Base-by-base conservation (phyloP, 352 stramenopile genomes). In the Phytophthora cactorum region DNA sequence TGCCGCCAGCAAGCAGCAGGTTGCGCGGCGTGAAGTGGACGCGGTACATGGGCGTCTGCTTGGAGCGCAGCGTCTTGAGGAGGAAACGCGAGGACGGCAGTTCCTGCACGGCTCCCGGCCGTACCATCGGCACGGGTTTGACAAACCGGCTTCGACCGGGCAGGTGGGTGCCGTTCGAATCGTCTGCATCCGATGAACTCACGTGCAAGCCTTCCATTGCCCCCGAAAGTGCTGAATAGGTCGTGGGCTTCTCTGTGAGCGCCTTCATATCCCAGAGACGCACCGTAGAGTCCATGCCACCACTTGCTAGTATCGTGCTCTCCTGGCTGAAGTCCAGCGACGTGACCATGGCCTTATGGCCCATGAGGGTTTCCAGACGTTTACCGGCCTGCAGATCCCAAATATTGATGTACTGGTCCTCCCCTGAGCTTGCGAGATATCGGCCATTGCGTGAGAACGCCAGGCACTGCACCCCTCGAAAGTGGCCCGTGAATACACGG, bases 351-450 rank as follows among this genome's bases (percentile, higher is more conserved):
- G 74, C 83, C 55, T 86, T 89, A 68, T 95, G 88, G 22, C 88
- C 88, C 56, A 91, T 78, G 9, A 95, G 75, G 28, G 88, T 95
- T 63, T 93, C 86, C 6, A 98, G 54, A n/a, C 87, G 80, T 70
- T 95, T 94, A 27, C 88, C 86, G 7, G 85, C 88, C 14, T 96
- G 92, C 41, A 98, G 79, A 72, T 98, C 95, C 95, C 96, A 98
- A 65, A 98, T 83, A 69, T 97, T 95, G 50, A 98, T 86, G 52
- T 96, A 91, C 61, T 95, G 82, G 66, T 94, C 86, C 39, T 97
- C 88, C 25, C 96, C 88, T 17, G 85, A 90, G 36, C 79, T 92
- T 51, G 88, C 91, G 4, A 95, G 82, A 75, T 98, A 98, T 47
- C 86, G 80, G 9, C 95, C 95, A 28, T 96, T 96, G 49, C 87